Evolutionary conservation across 257 asterid genomes (phyloP).

Genomic region (Solanum sejunctum): DNA sequence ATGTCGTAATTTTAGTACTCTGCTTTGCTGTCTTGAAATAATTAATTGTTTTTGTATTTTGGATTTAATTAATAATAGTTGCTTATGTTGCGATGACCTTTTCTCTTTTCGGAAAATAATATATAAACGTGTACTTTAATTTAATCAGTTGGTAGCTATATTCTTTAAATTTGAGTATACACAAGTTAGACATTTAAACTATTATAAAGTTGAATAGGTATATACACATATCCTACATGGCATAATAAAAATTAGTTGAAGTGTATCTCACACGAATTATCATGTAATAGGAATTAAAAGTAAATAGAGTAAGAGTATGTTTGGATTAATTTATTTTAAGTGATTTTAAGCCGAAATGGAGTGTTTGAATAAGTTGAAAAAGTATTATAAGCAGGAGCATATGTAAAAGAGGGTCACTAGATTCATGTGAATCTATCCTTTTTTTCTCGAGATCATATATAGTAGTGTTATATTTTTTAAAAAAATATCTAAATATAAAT

Average conservation of each 20-base stretch:
- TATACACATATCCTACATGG: fast-evolving
- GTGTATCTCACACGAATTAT: too few species aligned
- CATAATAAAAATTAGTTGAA: background rate
- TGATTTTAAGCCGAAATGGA: too few species aligned
- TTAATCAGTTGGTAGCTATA: fast-evolving
- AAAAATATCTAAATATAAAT: too few species aligned
- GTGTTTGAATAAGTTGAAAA: too few species aligned
- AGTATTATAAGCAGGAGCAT: too few species aligned
- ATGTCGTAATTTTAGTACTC: background rate
- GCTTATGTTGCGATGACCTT: background rate
- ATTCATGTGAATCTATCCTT: too few species aligned
- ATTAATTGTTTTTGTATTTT: background rate
- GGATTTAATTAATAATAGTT: background rate
- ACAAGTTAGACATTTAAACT: background rate
- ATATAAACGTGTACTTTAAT: background rate
- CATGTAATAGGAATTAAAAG: too few species aligned
- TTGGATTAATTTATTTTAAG: too few species aligned
- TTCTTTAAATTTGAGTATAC: background rate
- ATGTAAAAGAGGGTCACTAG: too few species aligned
- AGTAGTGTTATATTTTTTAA: too few species aligned
- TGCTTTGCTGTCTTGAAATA: background rate
- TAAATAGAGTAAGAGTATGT: too few species aligned
- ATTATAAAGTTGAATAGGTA: background rate
- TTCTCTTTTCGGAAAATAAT: background rate
- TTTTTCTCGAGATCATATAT: too few species aligned